Evolutionary conservation across 163 green algal species (phyloP), one percentile per base, ranked within the genome.

Genomic region (Chlamydomonas reinhardtii): DNA sequence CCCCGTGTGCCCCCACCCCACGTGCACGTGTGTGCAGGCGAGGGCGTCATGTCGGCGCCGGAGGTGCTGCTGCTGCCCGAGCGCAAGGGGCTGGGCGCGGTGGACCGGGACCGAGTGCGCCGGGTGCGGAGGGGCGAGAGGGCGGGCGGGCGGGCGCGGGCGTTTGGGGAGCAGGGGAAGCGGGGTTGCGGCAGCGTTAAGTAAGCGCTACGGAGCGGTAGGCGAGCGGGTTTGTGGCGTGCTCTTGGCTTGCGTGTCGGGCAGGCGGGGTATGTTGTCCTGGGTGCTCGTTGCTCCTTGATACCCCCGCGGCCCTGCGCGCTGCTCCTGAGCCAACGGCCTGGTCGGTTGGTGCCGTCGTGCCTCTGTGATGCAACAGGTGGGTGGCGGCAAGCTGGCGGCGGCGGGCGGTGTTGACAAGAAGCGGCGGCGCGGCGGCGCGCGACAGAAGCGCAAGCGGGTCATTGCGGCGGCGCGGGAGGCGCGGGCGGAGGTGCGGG

Each of bases 61-160:
- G 68, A 89, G 76, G 89, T 91, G 66, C 52, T 83, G 68, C 83
- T 92, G 66, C 87, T 91, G 34, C 87, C 87, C 12, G 56, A 86
- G 79, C 73, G 86, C 12, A 69, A 56, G 74, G 86, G 86, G 4
- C 80, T 90, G 65, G 86, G 86, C 11, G 74, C 29, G 22, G 85
- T 64, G 68, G 74, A 76, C 48, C 27, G 17, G 5, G 29, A 65
- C 35, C 56, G 70, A n/a, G 59, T 80, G n/a, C 81, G 81, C 43
- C 16, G 68, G 81, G 81, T 80, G 32, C 20, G 66, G 15, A 22
- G 65, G n/a, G n/a, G n/a, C n/a, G n/a, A n/a, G n/a, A n/a, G 62
- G 65, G 37, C 22, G 34, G 24, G 62, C 22, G 0, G 17, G 73
- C 48, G 24, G 34, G 74, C 11, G 71, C 0, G 73, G 27, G 2